Evolutionary conservation across 306 rosid species (phyloP), one percentile per base, ranked within the genome.

Genomic region (Lablab purpureus): DNA sequence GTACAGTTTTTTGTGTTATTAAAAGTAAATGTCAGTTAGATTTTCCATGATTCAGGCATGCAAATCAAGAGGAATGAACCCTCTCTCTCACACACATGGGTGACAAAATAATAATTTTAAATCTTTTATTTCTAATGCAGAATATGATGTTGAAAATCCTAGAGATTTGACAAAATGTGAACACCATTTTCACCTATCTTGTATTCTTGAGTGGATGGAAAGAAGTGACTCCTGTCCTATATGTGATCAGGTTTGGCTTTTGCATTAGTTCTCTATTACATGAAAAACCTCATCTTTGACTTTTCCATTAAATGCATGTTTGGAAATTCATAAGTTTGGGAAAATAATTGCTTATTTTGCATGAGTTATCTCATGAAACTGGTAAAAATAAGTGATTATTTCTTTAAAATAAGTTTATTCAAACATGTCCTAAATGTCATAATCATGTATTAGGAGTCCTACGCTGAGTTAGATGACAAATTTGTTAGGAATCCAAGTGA

Each of bases 151-250:
- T 54, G 90, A 85, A 74, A 89, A 92, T 81, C 97, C 94, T 69
- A 86, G 84, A 74, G 81, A 69, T 50, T 59, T 76, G 75, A 90
- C 92, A 45, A 88, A 86, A 67, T 90, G 97, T 21, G 81, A 87
- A 34, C 97, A 92, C 80, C 89, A 87, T 87, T 92, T 87, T 90
- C 97, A 92, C 83, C 85, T 92, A 4, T 87, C 89, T 17, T 92
- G 97, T 87, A 86, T 92, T 86, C 91, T 92, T 60, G 93, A 92
- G 82, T 92, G 97, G 97, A 87, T 88, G 88, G 97, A 90, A 90
- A 84, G 91, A 85, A 92, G 97, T 68, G 91, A 87, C 47, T 72
- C 88, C 37, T 92, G 97, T 84, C 97, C 97, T 10, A 84, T 92
- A 71, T 92, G 97, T 22, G 90, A 92, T 78, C 80, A 88, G 97